phyloP scores from a whole-genome alignment of 306 rosid genomes.

The Pyrus pyrifolia region DNA sequence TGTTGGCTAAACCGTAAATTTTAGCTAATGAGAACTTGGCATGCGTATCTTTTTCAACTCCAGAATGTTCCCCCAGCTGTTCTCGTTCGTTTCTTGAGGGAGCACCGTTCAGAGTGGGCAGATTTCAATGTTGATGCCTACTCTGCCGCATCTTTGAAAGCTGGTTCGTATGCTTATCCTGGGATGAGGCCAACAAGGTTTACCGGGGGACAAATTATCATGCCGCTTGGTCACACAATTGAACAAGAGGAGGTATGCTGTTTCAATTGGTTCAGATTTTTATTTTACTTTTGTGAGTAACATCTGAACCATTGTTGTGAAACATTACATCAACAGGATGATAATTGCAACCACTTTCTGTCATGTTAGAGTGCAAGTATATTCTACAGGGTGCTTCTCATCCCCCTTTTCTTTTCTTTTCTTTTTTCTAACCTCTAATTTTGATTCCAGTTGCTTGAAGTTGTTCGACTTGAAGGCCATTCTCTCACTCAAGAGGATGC shows the following conservation, averaged over 20 bases:
- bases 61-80: constrained; percentile 93
- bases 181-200: constrained; percentile 90
- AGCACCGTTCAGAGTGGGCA: constrained; percentile 99
- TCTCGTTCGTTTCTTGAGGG: constrained; percentile 88
- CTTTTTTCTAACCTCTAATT: background rate
- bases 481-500: constrained; percentile 83
- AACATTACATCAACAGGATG: background rate
- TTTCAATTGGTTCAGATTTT: background rate
- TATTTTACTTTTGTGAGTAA: background rate
- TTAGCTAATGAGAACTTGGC: background rate
- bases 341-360: background rate
- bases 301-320: background rate
- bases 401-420: background rate
- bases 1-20: background rate
- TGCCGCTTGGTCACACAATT: constrained; percentile 96
- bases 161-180: constrained; percentile 75
- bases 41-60: constrained; percentile 8
- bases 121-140: constrained; percentile 97
- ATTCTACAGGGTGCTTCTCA: background rate
- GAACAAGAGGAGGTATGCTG: constrained; percentile 82
- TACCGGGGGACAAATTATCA: constrained; percentile 93
- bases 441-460: constrained; percentile 72
- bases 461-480: constrained; percentile 92
- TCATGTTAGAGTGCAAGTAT: background rate
- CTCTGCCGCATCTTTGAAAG: constrained; percentile 68